These are phyloP conservation scores for Pelargonium fulgidum DNA, from an alignment of 441 rosid species.

Conservation along the genomic window DNA sequence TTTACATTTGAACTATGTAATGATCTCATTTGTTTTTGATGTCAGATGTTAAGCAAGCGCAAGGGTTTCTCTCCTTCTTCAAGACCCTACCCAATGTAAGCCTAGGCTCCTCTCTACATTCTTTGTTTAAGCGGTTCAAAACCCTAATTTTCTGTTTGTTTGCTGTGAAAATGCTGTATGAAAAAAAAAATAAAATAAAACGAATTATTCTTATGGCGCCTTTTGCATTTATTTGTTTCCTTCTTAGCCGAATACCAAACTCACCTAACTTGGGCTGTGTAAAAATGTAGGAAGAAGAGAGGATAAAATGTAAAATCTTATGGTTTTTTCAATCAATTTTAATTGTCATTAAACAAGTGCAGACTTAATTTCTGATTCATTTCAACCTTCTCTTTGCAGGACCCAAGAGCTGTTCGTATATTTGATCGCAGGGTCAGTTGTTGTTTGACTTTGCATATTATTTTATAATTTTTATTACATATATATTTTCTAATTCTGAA, in stretches of 20 bases:
- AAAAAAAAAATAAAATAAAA: too few relatives aligned
- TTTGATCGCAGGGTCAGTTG: slow-evolving; percentile 89
- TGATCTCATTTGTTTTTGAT: slow-evolving; percentile 13
- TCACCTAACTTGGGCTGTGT: too few relatives aligned
- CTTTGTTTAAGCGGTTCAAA: background rate
- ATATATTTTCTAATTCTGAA: background rate
- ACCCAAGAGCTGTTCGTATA: slow-evolving; percentile 71
- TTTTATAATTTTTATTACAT: background rate
- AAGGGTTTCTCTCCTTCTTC: slow-evolving; percentile 94
- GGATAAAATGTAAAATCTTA: too few relatives aligned
- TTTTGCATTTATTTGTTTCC: too few relatives aligned
- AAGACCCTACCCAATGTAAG: slow-evolving; percentile 80
- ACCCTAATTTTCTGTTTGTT: slow-evolving; percentile 11
- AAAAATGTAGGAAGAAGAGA: too few relatives aligned
- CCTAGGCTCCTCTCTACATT: background rate
- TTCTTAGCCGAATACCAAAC: too few relatives aligned
- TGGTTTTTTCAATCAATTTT: too few relatives aligned
- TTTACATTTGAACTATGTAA: slow-evolving; percentile 11
- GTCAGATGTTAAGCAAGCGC: slow-evolving; percentile 88
- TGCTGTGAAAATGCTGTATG: background rate
- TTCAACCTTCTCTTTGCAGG: slow-evolving; percentile 38
- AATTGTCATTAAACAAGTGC: background rate
- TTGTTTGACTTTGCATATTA: background rate
- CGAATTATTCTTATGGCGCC: too few relatives aligned
- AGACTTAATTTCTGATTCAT: background rate